phyloP scores from a whole-genome alignment of 1,139 yeast species.

The Saccharomyces hybrid region DNA sequence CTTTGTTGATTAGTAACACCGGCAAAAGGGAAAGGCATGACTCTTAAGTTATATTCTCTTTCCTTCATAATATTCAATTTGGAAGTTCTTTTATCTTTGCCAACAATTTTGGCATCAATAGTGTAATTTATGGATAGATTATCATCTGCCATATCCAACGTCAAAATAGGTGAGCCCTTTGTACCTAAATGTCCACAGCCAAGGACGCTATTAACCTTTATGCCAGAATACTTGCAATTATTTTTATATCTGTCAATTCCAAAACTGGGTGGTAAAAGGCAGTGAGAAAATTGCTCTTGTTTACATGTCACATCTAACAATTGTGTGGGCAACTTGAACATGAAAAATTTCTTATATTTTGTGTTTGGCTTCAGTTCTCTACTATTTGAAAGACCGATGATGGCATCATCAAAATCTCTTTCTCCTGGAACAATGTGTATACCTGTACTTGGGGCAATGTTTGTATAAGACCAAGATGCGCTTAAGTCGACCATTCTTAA shows the following conservation, averaged over 20 bases:
- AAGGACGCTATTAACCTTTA: conserved; percentile 27
- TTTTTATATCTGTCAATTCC: conserved; percentile 45
- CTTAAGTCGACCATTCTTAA: conserved; percentile 39
- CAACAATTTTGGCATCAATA: conserved; percentile 31
- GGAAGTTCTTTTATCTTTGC: conserved; percentile 19
- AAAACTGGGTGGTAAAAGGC: conserved; percentile 56
- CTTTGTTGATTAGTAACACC: neutral
- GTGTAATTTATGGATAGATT: conserved; percentile 29
- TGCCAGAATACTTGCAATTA: conserved; percentile 30
- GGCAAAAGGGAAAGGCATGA: conserved; percentile 34
- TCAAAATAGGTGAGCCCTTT: conserved; percentile 35
- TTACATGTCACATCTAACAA: conserved; percentile 52
- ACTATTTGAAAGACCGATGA: conserved; percentile 46
- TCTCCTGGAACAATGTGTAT: conserved; percentile 41
- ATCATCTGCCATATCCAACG: conserved; percentile 32
- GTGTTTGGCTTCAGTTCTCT: conserved; percentile 44
- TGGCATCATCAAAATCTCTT: conserved; percentile 43
- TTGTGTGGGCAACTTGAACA: conserved; percentile 53
- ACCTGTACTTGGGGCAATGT: conserved; percentile 39
- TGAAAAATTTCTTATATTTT: conserved; percentile 55
- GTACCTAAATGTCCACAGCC: conserved; percentile 38
- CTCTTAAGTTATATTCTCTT: conserved; percentile 30
- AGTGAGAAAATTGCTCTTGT: conserved; percentile 46
- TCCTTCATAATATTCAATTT: conserved; percentile 25
- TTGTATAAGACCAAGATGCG: conserved; percentile 38